These are phyloP conservation scores for Cladophialophora psammophila DNA, from an alignment of 2,329 filamentous ascomycete species.

Conservation along the genomic window DNA sequence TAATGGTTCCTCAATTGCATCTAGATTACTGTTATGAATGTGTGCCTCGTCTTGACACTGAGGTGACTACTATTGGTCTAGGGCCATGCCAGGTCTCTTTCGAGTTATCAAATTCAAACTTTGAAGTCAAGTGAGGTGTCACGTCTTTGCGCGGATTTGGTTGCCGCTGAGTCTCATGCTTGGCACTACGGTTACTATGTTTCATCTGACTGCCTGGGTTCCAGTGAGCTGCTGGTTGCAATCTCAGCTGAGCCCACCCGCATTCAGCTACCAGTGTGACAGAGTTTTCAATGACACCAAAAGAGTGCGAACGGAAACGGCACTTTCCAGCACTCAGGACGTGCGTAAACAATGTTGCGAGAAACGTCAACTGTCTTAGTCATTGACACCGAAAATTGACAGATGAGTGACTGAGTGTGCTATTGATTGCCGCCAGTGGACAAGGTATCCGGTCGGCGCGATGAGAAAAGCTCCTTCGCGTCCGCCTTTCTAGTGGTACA, in stretches of 20 bases:
- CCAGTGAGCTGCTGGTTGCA: background rate
- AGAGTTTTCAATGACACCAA: background rate
- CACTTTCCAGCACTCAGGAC: background rate
- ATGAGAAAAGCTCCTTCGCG: too few relatives aligned
- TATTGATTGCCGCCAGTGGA: background rate
- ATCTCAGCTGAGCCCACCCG: background rate
- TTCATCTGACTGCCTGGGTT: background rate
- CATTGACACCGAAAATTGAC: background rate
- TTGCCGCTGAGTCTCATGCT: background rate
- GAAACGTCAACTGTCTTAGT: background rate
- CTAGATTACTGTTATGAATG: background rate
- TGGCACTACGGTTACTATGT: background rate
- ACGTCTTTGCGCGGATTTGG: background rate
- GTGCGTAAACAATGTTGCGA: background rate
- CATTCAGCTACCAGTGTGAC: background rate
- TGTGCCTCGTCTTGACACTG: background rate
- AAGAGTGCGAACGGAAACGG: background rate
- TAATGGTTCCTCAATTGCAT: background rate
- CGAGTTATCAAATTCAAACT: background rate
- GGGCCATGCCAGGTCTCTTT: background rate
- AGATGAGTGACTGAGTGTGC: background rate
- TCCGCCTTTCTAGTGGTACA: background rate
- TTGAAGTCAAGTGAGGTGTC: background rate
- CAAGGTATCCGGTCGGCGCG: background rate
- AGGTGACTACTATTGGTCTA: background rate